Evolutionary conservation across 2,329 filamentous ascomycete species (phyloP).

Genomic region (Trichoderma koningiopsis): DNA sequence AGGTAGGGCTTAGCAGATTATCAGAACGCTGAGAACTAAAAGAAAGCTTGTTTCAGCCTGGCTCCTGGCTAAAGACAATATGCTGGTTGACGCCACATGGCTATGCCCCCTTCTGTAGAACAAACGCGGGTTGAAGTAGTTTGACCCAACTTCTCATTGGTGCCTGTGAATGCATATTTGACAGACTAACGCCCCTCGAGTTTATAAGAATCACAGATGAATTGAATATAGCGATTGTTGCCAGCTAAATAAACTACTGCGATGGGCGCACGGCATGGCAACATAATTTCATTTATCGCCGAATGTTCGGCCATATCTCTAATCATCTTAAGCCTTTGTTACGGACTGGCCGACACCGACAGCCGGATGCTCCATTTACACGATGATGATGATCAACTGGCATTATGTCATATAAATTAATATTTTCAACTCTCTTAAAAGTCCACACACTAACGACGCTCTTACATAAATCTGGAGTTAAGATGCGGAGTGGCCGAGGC

Average conservation of each 20-base stretch:
- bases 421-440: not conserved
- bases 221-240: not conserved
- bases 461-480: not conserved
- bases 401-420: not conserved
- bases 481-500: not conserved
- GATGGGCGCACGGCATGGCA: not conserved
- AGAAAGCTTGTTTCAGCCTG: not conserved
- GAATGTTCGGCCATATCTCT: not conserved
- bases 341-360: not conserved
- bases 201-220: not conserved
- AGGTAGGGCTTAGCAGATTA: not conserved
- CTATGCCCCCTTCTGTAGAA: not conserved
- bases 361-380: not conserved
- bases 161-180: not conserved
- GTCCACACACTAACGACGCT: not conserved
- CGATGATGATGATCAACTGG: not conserved
- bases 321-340: not conserved
- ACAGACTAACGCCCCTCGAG: not conserved
- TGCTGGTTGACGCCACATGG: not conserved
- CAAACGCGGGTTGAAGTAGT: not conserved
- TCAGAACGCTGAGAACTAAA: not conserved
- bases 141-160: not conserved
- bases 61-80: not conserved
- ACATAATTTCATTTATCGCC: not conserved
- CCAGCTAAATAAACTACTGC: not conserved